Evolutionary conservation across 148 eudicot species (phyloP), one percentile per base, ranked within the genome.

Genomic region (Gaultheria prostrata): DNA sequence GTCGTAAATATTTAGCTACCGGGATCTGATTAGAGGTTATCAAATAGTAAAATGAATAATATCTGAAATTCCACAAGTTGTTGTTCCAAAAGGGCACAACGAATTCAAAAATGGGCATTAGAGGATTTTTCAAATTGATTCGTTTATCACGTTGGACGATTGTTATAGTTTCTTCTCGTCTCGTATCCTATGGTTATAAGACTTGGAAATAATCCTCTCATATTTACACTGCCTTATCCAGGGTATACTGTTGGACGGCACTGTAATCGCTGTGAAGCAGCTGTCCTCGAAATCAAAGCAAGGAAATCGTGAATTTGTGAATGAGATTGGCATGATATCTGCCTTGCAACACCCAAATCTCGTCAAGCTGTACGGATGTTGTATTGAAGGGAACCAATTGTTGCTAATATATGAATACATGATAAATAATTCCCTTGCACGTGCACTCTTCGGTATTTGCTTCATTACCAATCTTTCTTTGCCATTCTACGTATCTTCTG

Each of bases 341-440:
- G 90, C 91, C 75, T 69, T 93, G 74, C 94, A 89, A 57, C 94
- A 90, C 86, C 96, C 93, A 43, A 92, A 93, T 88, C 92, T 93
- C 28, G 96, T 93, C 33, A 91, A 88, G 85, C 91, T 93, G 74
- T 78, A 89, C 73, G 94, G 95, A 2, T 93, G 91, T 67, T 93
- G 95, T 87, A 86, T 90, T 79, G 94, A 93, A 88, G 92, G 93
- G 73, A 90, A 93, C 84, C 90, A 92, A 76, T 65, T 91, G 59
- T 79, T 91, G 49, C 86, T 91, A 10, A 85, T 92, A 11, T 93
- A 93, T 77, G 95, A 91, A 70, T 91, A 90, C 85, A 83, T 93
- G 92, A 94, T 87, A 82, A 93, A 93, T 78, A 90, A 93, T 80
- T 86, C 89, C 83, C 94, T 93, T 21, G 92, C 90, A 11, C 90